A percentile compares a stretch with the other conserved stretches of the same genome.
Conservation (phyloP, 257 asterid genomes). For the Solanum megistacrolobum region DNA sequence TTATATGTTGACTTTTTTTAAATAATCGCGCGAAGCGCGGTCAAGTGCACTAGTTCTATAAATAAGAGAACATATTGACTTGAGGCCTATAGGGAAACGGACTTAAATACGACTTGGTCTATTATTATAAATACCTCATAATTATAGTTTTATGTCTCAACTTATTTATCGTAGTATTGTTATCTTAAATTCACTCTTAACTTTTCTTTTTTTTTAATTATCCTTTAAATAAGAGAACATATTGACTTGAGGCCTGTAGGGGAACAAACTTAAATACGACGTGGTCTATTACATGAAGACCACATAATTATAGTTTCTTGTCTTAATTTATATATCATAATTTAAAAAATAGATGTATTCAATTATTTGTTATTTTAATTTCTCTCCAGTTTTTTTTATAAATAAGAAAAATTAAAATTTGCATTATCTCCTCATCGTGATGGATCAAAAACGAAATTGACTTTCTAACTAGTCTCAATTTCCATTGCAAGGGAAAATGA, state of each 20-base stretch:
- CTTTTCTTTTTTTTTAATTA: no score
- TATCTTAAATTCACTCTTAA: neutral
- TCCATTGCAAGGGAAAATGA: neutral
- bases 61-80: no score
- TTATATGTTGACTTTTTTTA: no score
- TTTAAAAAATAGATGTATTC: neutral
- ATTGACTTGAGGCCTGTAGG: neutral
- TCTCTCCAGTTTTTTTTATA: neutral
- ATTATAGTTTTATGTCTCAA: neutral
- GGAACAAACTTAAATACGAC: neutral
- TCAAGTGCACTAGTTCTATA: no score
- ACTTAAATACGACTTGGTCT: neutral
- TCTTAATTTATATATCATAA: accelerated
- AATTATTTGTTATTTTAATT: no score
- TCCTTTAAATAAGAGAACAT: neutral
- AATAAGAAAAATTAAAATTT: accelerated
- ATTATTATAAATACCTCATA: no score
- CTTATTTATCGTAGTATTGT: neutral
- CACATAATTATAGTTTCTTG: no score
- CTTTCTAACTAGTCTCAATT: neutral
- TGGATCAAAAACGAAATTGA: neutral
- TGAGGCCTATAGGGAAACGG: accelerated
- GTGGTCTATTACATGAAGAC: neutral
- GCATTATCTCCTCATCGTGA: accelerated
- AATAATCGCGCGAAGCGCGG: no score